Base-by-base conservation (phyloP, 2,329 filamentous ascomycete genomes). In the Atkinsonella hypoxylon region DNA sequence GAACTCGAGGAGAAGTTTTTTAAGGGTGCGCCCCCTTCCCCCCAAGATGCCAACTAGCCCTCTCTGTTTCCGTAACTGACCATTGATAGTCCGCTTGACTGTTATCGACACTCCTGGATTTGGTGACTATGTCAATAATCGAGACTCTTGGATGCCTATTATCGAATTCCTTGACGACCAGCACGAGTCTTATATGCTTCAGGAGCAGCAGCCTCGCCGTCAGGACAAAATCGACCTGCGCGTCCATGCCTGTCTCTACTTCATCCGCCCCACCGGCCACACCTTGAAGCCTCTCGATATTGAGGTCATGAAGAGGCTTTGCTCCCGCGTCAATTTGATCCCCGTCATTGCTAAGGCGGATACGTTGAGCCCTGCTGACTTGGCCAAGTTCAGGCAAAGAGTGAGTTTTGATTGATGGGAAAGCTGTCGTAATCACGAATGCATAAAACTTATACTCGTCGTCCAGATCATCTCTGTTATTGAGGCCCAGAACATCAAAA, bases 1-100 rank as follows among this genome's bases (percentile, higher is more conserved):
- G 93, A 98, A 77, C 77, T 98, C 57, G 93, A 98, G 76, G 93
- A 98, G 85, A 98, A 98, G 78, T 98, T 98, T 80, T 98, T 98
- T 85, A 98, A 98, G 81, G 91, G 91, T 96, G 76, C 52, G 40
- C 11, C 30, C 10, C 13, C 7, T 36, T 36, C 34, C 32, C n/a
- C 65, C 20, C 26, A 26, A 26, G 26, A 4, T 26, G 26, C 26
- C 26, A 26, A 26, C 26, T 26, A 3, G 9, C 13, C 49, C 39
- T 20, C 12, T 11, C 7, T 30, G 13, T 44, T 30, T 12, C 22
- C 22, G 15, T 50, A 36, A 38, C 46, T 48, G n/a, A 48, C 39
- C 36, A 4, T n/a, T 41, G 12, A 40, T 65, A 97, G 93, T 98
- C 68, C 93, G 93, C 68, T 76, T 98, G 66, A 98, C 93, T 58